phyloP scores from a whole-genome alignment of 2,329 filamentous ascomycete genomes.

The Beauveria bassiana region DNA sequence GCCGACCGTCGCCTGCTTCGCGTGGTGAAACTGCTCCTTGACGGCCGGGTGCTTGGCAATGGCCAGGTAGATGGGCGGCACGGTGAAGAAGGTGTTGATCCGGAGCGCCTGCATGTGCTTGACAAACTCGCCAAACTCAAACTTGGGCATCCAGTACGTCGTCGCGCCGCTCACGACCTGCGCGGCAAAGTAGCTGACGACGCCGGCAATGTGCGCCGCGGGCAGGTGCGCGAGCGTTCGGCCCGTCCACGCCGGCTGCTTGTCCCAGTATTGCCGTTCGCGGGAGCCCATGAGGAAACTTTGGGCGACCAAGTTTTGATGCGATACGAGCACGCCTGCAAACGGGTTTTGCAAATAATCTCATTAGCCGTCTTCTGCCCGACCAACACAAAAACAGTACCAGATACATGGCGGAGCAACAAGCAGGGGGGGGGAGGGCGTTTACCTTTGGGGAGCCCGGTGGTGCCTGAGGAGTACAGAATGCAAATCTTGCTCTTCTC shows the following conservation, averaged over 20 bases:
- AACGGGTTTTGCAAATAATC: neutral
- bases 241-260: constrained; percentile 21
- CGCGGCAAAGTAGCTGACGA: constrained; percentile 36
- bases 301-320: constrained; percentile 35
- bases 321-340: constrained; percentile 34
- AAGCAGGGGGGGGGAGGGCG: neutral
- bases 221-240: constrained; percentile 36
- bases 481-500: constrained; percentile 33
- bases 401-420: neutral
- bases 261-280: constrained; percentile 22
- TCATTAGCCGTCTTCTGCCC: too few species aligned
- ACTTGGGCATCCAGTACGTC: constrained; percentile 56
- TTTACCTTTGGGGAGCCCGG: constrained; percentile 37
- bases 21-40: constrained; percentile 44
- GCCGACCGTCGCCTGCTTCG: constrained; percentile 41
- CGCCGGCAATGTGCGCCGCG: constrained; percentile 38
- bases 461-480: constrained; percentile 42
- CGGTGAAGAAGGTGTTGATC: constrained; percentile 49
- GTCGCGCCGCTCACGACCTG: constrained; percentile 34
- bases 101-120: constrained; percentile 39
- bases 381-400: too few species aligned
- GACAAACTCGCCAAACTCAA: constrained; percentile 49
- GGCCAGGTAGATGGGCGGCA: constrained; percentile 52
- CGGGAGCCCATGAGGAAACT: constrained; percentile 23
- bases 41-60: constrained; percentile 50